phyloP scores from a whole-genome alignment of 2,329 filamentous ascomycete species.

The Calonectria pseudoturangicola region DNA sequence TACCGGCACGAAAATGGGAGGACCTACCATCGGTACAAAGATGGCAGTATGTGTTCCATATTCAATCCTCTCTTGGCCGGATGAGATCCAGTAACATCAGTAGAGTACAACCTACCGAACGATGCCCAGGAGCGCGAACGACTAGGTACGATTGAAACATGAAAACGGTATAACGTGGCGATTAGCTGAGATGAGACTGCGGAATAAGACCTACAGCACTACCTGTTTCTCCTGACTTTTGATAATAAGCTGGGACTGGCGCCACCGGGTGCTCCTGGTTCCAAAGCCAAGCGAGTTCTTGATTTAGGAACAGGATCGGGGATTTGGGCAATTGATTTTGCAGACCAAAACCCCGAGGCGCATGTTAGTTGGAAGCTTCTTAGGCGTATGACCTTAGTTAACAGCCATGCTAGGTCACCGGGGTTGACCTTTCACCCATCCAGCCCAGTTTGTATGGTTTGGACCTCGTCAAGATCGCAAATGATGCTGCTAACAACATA shows the following conservation, averaged over 20 bases:
- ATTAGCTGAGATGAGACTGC: background rate
- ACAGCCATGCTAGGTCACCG: constrained; percentile 3
- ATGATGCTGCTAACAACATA: background rate
- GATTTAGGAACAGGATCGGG: constrained; percentile 29
- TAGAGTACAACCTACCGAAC: constrained; percentile 26
- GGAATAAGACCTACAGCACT: constrained; percentile 27
- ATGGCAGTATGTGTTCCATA: constrained; percentile 8
- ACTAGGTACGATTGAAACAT: background rate
- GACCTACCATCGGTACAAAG: constrained; percentile 33
- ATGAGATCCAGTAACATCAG: background rate
- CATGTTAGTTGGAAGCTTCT: background rate
- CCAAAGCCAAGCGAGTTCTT: background rate
- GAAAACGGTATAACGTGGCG: background rate
- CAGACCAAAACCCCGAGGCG: constrained; percentile 31
- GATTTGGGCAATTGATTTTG: constrained; percentile 27
- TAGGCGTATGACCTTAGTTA: background rate
- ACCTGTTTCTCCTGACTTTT: constrained; percentile 28
- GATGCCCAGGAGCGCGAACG: constrained; percentile 23
- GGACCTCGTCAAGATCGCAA: background rate
- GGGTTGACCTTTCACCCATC: background rate
- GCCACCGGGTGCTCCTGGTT: background rate
- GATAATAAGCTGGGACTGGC: constrained; percentile 23
- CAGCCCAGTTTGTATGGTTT: constrained; percentile 20
- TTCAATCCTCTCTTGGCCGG: background rate
- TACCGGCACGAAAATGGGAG: constrained; percentile 31